A percentile compares a stretch with the other conserved stretches of the same genome.
Conservation (phyloP, 495 filamentous ascomycete genomes). For the Choiromyces venosus region DNA sequence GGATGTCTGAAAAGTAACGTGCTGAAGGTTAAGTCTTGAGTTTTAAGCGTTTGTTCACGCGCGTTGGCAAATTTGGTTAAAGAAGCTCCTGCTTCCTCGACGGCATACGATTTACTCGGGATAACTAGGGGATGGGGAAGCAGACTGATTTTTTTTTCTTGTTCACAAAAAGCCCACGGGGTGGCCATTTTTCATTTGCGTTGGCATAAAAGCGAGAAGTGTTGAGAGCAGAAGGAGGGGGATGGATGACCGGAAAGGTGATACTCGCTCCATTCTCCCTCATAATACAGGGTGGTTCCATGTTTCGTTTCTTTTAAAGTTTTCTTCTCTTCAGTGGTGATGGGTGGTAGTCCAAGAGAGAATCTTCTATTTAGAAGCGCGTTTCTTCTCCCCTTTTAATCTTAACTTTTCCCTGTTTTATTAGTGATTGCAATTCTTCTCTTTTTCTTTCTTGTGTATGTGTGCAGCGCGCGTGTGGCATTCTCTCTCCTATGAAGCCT, state of each 20-base stretch:
- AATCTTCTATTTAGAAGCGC: conserved; percentile 21
- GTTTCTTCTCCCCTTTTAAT: conserved; percentile 27
- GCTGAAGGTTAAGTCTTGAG: conserved; percentile 5
- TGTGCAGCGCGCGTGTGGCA: conserved; percentile 28
- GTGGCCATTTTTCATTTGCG: conserved; percentile 21
- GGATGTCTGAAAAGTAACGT: conserved; percentile 13
- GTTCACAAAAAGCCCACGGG: conserved; percentile 4
- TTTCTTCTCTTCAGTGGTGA: neutral
- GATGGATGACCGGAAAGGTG: conserved; percentile 19
- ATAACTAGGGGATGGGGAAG: neutral
- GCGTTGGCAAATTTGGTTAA: conserved; percentile 21
- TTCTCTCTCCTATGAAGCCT: neutral
- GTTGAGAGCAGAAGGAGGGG: conserved; percentile 13
- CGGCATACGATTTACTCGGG: conserved; percentile 8
- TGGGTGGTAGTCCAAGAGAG: neutral
- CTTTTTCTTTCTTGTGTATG: conserved; percentile 31
- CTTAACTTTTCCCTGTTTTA: conserved; percentile 37
- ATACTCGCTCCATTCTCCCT: conserved; percentile 16
- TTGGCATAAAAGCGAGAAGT: conserved; percentile 14
- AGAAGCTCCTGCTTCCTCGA: conserved; percentile 13
- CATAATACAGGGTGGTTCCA: neutral
- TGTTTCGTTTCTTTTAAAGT: neutral
- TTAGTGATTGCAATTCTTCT: conserved; percentile 35
- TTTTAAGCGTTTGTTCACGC: conserved; percentile 14
- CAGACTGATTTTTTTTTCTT: neutral